These are phyloP conservation scores for Zanthoxylum bungeanum DNA, from an alignment of 345 rosid genomes.

Conservation along the genomic window DNA sequence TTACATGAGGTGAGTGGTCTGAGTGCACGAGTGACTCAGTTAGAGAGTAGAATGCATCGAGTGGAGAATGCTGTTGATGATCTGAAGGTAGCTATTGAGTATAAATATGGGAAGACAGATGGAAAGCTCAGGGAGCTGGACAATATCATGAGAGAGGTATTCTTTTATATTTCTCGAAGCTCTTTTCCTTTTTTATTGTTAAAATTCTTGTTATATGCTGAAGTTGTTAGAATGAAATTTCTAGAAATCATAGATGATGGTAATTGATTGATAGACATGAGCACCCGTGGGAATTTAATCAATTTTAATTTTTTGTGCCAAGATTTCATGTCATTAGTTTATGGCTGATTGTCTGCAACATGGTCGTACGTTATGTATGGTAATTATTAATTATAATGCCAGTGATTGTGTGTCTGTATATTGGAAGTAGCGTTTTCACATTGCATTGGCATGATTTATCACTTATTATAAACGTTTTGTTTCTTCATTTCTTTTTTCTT, in stretches of 20 bases:
- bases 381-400: not conserved
- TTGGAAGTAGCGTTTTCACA: not conserved
- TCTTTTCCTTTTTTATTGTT: not conserved
- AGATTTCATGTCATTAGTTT: not conserved
- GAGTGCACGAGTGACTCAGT: constrained; percentile 41
- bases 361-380: not conserved
- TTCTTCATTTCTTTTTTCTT: not conserved
- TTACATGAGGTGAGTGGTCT: constrained; percentile 41
- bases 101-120: constrained; percentile 41
- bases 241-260: not conserved
- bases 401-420: not conserved
- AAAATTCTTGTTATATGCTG: not conserved
- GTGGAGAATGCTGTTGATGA: constrained; percentile 42
- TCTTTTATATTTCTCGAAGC: not conserved
- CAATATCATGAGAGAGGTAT: constrained; percentile 49
- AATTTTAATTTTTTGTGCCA: not conserved
- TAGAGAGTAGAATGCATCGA: constrained; percentile 41
- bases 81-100: constrained; percentile 37
- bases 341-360: not conserved
- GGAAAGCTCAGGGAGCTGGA: constrained; percentile 49
- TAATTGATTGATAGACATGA: not conserved
- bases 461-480: not conserved
- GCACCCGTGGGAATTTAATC: not conserved
- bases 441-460: not conserved
- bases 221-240: not conserved